phyloP scores from a whole-genome alignment of 768 basidiomycete species.

The Boletus rex-veris region DNA sequence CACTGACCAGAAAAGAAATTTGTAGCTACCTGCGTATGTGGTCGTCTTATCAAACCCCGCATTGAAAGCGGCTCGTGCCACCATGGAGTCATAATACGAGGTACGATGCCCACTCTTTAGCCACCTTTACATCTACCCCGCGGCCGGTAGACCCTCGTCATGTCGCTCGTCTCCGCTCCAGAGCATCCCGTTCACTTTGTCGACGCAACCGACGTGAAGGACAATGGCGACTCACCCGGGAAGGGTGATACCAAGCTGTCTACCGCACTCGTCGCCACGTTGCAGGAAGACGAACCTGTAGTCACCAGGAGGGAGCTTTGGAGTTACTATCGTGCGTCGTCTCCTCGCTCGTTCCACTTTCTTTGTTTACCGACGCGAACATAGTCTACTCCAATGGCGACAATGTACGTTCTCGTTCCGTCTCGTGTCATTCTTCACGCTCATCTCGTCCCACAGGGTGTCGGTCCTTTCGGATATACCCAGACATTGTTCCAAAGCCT shows the following conservation, averaged over 20 bases:
- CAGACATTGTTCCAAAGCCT: slow-evolving; percentile 77
- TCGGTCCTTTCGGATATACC: slow-evolving; percentile 67
- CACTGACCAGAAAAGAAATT: neutral
- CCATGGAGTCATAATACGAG: too few relatives aligned
- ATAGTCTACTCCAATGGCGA: slow-evolving; percentile 81
- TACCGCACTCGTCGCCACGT: neutral
- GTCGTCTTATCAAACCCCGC: too few relatives aligned
- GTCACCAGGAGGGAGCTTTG: slow-evolving; percentile 74
- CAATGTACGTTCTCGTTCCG: slow-evolving; percentile 43
- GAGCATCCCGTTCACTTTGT: neutral
- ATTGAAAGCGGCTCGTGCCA: too few relatives aligned
- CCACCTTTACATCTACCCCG: slow-evolving; percentile 42
- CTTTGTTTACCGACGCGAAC: neutral
- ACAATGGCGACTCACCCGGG: slow-evolving; percentile 1
- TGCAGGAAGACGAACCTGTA: slow-evolving; percentile 55
- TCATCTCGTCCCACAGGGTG: slow-evolving; percentile 43
- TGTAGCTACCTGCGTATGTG: too few relatives aligned
- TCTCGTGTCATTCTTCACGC: neutral
- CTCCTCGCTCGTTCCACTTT: neutral
- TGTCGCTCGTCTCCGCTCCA: slow-evolving; percentile 10
- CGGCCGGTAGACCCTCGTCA: slow-evolving; percentile 37
- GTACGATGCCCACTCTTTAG: too few relatives aligned
- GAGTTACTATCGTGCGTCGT: slow-evolving; percentile 64
- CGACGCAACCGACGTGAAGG: slow-evolving; percentile 10
- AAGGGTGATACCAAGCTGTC: slow-evolving; percentile 10